Conservation (phyloP, 2,329 filamentous ascomycete genomes). For the Diaporthe velutina region DNA sequence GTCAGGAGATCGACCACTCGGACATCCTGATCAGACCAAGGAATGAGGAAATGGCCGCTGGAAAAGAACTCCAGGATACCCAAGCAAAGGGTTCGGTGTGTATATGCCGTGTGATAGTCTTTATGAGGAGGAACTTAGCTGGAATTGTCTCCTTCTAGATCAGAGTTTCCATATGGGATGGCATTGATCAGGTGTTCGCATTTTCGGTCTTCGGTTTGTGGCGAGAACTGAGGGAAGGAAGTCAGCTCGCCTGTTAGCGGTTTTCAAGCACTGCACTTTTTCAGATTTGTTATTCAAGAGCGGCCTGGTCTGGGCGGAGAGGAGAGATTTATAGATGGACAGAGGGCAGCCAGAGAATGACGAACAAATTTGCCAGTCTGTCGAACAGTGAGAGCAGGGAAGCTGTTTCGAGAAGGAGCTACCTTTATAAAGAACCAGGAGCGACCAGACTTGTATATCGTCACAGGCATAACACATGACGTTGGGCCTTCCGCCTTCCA, state of each 20-base stretch:
- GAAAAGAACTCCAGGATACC: not conserved
- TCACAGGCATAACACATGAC: not conserved
- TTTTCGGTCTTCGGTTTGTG: not conserved
- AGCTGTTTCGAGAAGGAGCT: not conserved
- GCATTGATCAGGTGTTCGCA: not conserved
- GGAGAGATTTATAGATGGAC: not conserved
- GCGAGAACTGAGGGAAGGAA: not conserved
- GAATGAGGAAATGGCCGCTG: not conserved
- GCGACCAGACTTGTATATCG: not conserved
- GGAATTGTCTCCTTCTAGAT: not conserved
- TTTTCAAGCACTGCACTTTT: not conserved
- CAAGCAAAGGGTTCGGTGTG: not conserved
- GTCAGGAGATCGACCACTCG: not conserved
- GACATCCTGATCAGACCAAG: not conserved
- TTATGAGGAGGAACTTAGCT: not conserved
- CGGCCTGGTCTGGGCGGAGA: not conserved
- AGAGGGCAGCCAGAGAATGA: not conserved
- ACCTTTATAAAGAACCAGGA: not conserved
- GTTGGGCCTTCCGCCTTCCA: not conserved
- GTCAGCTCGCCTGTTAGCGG: not conserved
- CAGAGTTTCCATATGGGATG: not conserved
- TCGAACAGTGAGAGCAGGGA: not conserved
- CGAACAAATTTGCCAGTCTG: not conserved
- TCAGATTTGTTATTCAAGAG: not conserved
- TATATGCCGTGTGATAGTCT: not conserved